Evolutionary conservation across 495 filamentous ascomycete species (phyloP), one percentile per base, ranked within the genome.

Genomic region (Daldinia decipiens): DNA sequence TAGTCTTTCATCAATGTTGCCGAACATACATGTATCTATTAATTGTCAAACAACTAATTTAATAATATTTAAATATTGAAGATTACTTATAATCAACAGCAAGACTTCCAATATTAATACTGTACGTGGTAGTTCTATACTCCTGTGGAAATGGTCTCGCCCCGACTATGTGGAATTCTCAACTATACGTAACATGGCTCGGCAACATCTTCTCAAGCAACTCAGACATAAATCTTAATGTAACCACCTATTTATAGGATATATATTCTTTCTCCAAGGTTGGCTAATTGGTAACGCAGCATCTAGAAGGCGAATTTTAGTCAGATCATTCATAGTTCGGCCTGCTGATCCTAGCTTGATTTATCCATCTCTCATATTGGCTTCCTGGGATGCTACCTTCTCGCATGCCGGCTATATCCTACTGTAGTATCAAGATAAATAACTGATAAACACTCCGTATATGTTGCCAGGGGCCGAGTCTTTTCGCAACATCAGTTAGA

Each of bases 361-460:
- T 59, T 56, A 17, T 13, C 40, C 36, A 17, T 45, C 12, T 39
- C 27, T 38, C 8, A 0, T 50, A 43, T 50, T 13, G 6, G 0
- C 47, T 40, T 59, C 17, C 8, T 24, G 12, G n/a, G 26, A 63
- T 67, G 31, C 38, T 47, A 67, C 69, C 36, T n/a, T 55, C 15
- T 26, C 31, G 69, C 63, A 67, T 67, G 19, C 43, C 69, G 69
- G 64, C 64, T 72, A 72, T 72, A 67, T 72, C 39, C 27, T 21
- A 47, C 27, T 51, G 29, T 29, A 39, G 12, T 43, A 27, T 31
- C 17, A 32, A 57, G 59, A 0, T 29, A 57, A 45, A 3, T n/a
- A 1, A 1, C 47, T 32, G 34, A 29, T 34, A 56, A 29, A 45
- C 38, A 1, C 38, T 39, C 34, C 52, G 52, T 11, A 55, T 54